Base-by-base conservation (phyloP, 345 rosid genomes). In the Punica granatum region DNA sequence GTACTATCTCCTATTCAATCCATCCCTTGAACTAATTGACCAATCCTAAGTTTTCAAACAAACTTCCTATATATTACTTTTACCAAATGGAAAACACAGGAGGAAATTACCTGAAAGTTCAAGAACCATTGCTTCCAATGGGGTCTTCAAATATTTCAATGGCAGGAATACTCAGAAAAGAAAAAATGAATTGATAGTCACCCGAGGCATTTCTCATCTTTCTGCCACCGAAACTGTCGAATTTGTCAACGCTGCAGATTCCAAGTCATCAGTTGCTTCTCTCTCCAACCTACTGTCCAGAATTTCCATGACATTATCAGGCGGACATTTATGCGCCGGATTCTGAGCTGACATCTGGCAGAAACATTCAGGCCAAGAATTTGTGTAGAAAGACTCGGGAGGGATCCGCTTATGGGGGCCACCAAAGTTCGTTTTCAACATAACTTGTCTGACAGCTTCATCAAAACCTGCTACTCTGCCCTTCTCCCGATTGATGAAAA, bases 321-420 rank as follows among this genome's bases (percentile, higher is more conserved):
- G 89, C 6, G 99, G 99, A 73, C 99, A 95, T 79, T 84, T 85
- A 69, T 95, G 85, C 65, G 88, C 83, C 33, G 86, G 83, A 74
- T 86, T 85, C 72, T 74, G 67, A 15, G 96, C 65, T 63, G 85
- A 82, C 61, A 75, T 72, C 77, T 88, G 87, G 77, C 98, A 95
- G 82, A 92, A 95, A 78, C 99, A 92, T 68, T 95, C 99, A 4
- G 98, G 98, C 98, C 99, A 95, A 71, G 99, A 92, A 74, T 95
- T 95, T 19, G 97, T 92, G 70, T 88, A 95, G 72, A 95, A 90
- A n/a, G 99, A 95, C 69, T 95, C 99, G 0, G 97, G 98, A 48
- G 96, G 58, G 67, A 83, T 70, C 54, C 98, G 88, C 71, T 84
- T 87, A 77, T 90, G 99, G 71, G 97, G 98, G 35, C 96, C 92